These are phyloP conservation scores for Salix suchowensis DNA, from an alignment of 345 rosid genomes.

Conservation along the genomic window DNA sequence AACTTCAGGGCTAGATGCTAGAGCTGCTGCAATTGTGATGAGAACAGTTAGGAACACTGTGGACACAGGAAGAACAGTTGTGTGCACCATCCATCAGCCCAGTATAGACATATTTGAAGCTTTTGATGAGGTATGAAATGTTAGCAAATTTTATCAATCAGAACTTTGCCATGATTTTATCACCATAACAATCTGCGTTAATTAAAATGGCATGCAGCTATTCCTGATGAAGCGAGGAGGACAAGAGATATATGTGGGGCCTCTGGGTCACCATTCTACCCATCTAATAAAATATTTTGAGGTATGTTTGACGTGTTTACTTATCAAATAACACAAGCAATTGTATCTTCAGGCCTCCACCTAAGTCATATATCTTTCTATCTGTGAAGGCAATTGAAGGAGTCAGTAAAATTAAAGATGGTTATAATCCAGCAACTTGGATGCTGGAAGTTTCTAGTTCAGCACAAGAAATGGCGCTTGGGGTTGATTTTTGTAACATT, in stretches of 20 bases:
- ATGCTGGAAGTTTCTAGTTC: constrained; percentile 64
- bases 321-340: not conserved
- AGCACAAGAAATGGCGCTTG: constrained; percentile 57
- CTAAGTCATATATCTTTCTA: not conserved
- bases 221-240: constrained; percentile 76
- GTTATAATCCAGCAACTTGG: constrained; percentile 92
- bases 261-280: constrained; percentile 60
- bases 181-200: not conserved
- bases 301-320: constrained; percentile 28
- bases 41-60: constrained; percentile 89
- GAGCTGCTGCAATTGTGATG: constrained; percentile 97
- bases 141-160: not conserved
- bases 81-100: constrained; percentile 94
- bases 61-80: constrained; percentile 87
- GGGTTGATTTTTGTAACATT: constrained; percentile 52
- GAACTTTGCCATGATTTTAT: not conserved
- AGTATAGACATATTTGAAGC: constrained; percentile 92
- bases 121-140: constrained; percentile 65
- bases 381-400: constrained; percentile 48
- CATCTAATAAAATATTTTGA: constrained; percentile 62
- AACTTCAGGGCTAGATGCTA: constrained; percentile 91
- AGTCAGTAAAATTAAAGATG: constrained; percentile 55
- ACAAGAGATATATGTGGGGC: constrained; percentile 74
- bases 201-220: constrained; percentile 35
- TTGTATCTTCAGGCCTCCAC: not conserved